phyloP scores from a whole-genome alignment of 371 early-diverging fungal species.

The Mucor lusitanicus region DNA sequence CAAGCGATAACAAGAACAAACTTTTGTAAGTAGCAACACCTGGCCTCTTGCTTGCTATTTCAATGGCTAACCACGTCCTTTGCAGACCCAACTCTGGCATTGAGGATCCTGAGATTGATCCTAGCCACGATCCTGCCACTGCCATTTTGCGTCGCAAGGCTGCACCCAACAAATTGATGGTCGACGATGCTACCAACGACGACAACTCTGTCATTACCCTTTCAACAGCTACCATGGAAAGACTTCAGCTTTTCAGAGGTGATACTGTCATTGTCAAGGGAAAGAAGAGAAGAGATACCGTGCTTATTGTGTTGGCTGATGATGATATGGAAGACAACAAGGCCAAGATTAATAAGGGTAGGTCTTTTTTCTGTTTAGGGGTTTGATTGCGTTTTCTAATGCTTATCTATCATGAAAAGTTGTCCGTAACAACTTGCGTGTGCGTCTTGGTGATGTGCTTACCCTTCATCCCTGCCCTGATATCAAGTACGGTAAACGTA shows the following conservation, averaged over 20 bases:
- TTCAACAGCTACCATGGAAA: conserved; percentile 93
- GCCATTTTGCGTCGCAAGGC: conserved; percentile 95
- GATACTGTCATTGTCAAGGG: conserved; percentile 98
- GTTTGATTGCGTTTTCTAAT: neutral
- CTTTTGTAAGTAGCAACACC: conserved; percentile 18
- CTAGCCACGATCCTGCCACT: conserved; percentile 82
- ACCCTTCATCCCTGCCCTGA: conserved; percentile 95
- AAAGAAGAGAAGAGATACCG: conserved; percentile 97
- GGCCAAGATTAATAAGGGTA: conserved; percentile 94
- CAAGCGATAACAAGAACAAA: conserved; percentile 26
- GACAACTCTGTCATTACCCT: conserved; percentile 95
- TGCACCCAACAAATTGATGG: conserved; percentile 96
- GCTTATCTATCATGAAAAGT: conserved; percentile 47
- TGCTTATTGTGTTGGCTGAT: conserved; percentile 92
- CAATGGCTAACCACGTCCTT: no score
- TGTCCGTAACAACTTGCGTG: conserved; percentile 96
- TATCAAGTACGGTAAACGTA: conserved; percentile 94
- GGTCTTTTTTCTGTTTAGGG: no score
- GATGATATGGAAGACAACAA: conserved; percentile 92
- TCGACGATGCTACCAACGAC: conserved; percentile 95
- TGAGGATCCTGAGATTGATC: conserved; percentile 49
- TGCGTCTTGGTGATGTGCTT: conserved; percentile 98
- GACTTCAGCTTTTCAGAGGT: conserved; percentile 89
- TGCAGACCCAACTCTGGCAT: conserved; percentile 51
- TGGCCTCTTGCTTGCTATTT: no score